Evolutionary conservation across 495 filamentous ascomycete species (phyloP).

Genomic region (Copromyces sp.): DNA sequence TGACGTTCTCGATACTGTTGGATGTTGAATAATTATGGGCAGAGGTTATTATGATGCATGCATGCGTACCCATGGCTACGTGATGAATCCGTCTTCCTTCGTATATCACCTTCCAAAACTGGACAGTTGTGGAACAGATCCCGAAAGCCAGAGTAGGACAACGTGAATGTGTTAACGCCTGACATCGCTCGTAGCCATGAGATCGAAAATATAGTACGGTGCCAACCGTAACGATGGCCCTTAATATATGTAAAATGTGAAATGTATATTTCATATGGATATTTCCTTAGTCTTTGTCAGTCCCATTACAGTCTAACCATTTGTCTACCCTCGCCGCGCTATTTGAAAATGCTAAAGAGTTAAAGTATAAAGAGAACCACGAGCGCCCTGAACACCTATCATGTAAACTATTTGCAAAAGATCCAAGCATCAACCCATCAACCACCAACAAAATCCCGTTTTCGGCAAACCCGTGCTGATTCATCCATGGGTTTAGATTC

Average conservation of each 20-base stretch:
- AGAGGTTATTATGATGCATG: neutral
- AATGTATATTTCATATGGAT: neutral
- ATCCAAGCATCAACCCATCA: neutral
- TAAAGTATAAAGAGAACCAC: neutral
- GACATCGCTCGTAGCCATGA: neutral
- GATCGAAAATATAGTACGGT: neutral
- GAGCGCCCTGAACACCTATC: neutral
- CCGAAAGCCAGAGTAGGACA: neutral
- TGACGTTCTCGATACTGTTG: neutral
- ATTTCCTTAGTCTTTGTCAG: neutral
- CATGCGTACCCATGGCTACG: neutral
- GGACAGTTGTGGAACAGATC: neutral
- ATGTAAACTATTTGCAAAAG: neutral
- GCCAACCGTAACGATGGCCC: too few relatives aligned
- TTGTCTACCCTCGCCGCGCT: neutral
- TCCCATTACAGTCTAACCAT: neutral
- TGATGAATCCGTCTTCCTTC: neutral
- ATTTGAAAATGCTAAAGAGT: neutral
- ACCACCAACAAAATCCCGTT: neutral
- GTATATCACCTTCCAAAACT: neutral
- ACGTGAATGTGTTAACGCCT: neutral
- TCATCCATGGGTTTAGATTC: neutral
- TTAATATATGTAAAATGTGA: too few relatives aligned
- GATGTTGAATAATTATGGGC: neutral
- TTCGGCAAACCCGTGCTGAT: neutral